These are phyloP conservation scores for Pichia deserticola DNA, from an alignment of 805 yeast species.

Conservation along the genomic window DNA sequence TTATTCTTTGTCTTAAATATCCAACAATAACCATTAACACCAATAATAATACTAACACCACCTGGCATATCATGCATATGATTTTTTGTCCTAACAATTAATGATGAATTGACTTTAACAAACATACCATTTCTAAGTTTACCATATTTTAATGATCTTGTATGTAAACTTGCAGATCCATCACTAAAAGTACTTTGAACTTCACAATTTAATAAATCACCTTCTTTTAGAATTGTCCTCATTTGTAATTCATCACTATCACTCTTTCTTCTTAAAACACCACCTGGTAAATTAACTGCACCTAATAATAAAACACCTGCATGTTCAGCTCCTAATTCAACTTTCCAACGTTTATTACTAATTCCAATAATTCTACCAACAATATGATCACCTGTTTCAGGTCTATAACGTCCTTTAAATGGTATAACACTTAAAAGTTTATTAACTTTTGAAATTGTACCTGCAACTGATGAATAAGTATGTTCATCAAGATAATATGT, in stretches of 20 bases:
- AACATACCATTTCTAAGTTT: constrained; percentile 88
- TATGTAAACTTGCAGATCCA: constrained; percentile 90
- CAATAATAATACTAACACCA: constrained; percentile 82
- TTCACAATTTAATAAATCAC: constrained; percentile 92
- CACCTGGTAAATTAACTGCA: constrained; percentile 95
- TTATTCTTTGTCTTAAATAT: constrained; percentile 53
- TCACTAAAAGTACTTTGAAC: constrained; percentile 84
- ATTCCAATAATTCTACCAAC: constrained; percentile 93
- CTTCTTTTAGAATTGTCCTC: constrained; percentile 91
- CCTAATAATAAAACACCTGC: constrained; percentile 91
- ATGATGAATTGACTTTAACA: constrained; percentile 70
- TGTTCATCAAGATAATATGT: constrained; percentile 70
- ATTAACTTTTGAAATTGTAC: constrained; percentile 79
- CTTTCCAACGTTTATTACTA: constrained; percentile 92
- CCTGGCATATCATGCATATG: constrained; percentile 91
- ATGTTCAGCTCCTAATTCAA: constrained; percentile 91
- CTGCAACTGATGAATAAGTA: constrained; percentile 90
- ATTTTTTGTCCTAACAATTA: constrained; percentile 77
- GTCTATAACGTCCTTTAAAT: constrained; percentile 77
- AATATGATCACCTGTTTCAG: constrained; percentile 95
- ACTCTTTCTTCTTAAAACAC: constrained; percentile 85
- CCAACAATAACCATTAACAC: constrained; percentile 96
- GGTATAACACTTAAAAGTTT: constrained; percentile 81
- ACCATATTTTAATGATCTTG: constrained; percentile 92
- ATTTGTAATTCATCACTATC: constrained; percentile 95